Evolutionary conservation across 1,139 yeast genomes (phyloP), one percentile per base, ranked within the genome.

Genomic region (Taphrina communis): DNA sequence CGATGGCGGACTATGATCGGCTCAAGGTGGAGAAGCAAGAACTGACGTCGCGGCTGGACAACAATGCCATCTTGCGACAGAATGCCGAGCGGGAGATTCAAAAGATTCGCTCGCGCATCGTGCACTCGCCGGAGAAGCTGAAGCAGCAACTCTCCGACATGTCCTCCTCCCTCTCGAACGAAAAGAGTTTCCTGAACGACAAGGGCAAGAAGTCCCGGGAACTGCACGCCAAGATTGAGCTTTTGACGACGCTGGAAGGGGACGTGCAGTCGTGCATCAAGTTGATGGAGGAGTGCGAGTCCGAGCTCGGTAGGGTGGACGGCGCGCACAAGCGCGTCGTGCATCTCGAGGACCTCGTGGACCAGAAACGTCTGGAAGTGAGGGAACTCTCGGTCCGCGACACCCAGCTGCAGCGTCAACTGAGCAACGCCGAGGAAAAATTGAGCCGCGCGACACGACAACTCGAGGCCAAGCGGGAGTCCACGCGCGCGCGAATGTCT

Each of bases 11-110:
- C 73, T 91, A 89, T 75, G 81, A 83, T 41, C 84, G 82, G 63
- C 89, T 90, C 77, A 88, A 86, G 76, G 80, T 82, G 36, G 88
- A 87, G 70, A 90, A 90, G 75, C 80, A 81, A 21, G 78, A 84
- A 51, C 77, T 89, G 68, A 82, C 88, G 41, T 83, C 84, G 61
- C 84, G 85, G 71, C 76, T 85, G 1, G 56, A 65, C 42, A 70
- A 70, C 21, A 46, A 48, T 11, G 70, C 66, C 12, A 83, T 83
- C 61, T 74, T 85, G 59, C 81, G 87, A 14, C 79, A 84, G 48
- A 91, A 87, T 71, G 78, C 85, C 2, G 84, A 83, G 69, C 84
- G 84, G 68, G 88, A 86, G 70, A 79, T 85, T 56, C 91, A 86
- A 67, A 84, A 83, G 70, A 79, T 90, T 65, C 82, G 85, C 70